phyloP scores from a whole-genome alignment of 2,329 filamentous ascomycete genomes.

The Diaporthe longicolla region DNA sequence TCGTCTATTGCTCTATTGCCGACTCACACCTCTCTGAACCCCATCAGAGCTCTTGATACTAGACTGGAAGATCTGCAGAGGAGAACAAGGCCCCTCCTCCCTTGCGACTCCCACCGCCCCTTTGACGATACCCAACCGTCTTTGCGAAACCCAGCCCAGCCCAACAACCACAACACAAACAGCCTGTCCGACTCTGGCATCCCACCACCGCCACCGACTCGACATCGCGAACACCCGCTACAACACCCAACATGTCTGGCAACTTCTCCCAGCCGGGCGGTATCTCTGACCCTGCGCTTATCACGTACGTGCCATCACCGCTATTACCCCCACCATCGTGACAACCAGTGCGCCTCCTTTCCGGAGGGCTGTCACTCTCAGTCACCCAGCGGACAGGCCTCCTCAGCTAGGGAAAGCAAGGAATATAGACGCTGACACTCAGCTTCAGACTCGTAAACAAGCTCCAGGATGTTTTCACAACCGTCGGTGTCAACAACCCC shows the following conservation, averaged over 20 bases:
- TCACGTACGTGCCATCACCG: constrained; percentile 65
- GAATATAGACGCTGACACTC: constrained; percentile 39
- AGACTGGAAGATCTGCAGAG: constrained; percentile 29
- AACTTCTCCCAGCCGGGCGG: constrained; percentile 60
- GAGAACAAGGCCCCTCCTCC: constrained; percentile 21
- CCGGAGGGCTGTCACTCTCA: background rate
- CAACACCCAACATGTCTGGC: constrained; percentile 39
- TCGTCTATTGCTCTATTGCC: constrained; percentile 10
- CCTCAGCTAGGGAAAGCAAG: background rate
- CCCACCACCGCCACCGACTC: constrained; percentile 32
- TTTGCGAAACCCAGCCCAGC: constrained; percentile 16
- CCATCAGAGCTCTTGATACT: constrained; percentile 4
- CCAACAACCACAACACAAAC: constrained; percentile 14
- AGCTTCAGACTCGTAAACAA: constrained; percentile 88
- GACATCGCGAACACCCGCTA: background rate
- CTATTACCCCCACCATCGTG: constrained; percentile 27
- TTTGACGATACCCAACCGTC: constrained; percentile 34
- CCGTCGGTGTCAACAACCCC: constrained; percentile 98
- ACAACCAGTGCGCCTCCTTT: constrained; percentile 19
- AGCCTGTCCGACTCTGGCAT: constrained; percentile 17
- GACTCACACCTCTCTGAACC: constrained; percentile 3
- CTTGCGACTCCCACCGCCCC: constrained; percentile 35
- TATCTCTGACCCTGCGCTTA: constrained; percentile 76
- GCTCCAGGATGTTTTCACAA: constrained; percentile 98
- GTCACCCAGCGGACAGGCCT: background rate